Base-by-base conservation (phyloP, 192 early-diverging fungal species). In the Podila epigama region DNA sequence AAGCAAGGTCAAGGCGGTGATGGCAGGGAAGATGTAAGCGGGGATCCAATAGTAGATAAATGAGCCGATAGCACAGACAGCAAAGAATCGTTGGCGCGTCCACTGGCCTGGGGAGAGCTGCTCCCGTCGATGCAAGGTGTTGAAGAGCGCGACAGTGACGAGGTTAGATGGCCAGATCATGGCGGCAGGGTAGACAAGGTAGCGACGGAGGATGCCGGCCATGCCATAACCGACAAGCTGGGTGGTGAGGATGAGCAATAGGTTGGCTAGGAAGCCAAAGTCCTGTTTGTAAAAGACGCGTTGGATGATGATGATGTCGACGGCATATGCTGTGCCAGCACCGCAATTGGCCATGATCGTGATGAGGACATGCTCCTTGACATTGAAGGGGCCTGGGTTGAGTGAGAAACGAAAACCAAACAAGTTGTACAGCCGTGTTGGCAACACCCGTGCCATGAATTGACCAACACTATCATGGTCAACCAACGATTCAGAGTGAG, bases 161-260 rank as follows among this genome's bases (percentile, higher is more conserved):
- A 98, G 83, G 28, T 85, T 91, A 1, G 87, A 61, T 3, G 97
- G 97, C 95, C 95, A 99, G 40, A 94, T 81, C 93, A 96, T 96
- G 5, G 87, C 83, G 0, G 90, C 78, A 16, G 93, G 94, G 62
- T 92, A 88, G 9, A 97, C 94, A 15, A 97, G 83, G 67, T 90
- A 94, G 22, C 87, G 48, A 29, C 97, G 89, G 16, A 89, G 79
- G 12, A 96, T 78, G 36, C 95, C 96, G 7, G 95, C 90, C 77
- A 96, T 75, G 37, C 87, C 87, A 44, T 83, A 88, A 11, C 86
- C 86, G 12, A 86, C 48, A 29, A 85, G 28, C 51, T 81, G 81
- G 5, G 94, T 93, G 0, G 92, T 90, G 55, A 92, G 51, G 36
- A 91, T 68, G n/a, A 93, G 51, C 4, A 89, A 57, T 5, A 90